Evolutionary conservation across 2,329 filamentous ascomycete species (phyloP).

Genomic region (Trichoderma sp.): DNA sequence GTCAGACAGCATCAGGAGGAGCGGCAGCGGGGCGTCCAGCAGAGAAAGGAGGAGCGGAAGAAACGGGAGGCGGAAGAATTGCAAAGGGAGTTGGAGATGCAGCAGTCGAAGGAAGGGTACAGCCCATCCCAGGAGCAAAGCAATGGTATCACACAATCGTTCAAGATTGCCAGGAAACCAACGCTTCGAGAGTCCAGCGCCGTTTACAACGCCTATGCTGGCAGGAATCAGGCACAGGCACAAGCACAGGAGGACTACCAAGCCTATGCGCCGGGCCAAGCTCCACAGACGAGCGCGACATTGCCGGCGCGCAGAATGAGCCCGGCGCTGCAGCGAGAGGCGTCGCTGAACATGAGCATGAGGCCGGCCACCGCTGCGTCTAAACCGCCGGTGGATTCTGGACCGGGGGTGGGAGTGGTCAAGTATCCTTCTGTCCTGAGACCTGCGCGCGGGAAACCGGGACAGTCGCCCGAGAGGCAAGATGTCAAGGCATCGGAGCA

Average conservation of each 20-base stretch:
- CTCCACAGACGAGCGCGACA: neutral
- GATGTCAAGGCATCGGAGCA: neutral
- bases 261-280: conserved; percentile 26
- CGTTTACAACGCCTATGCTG: neutral
- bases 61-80: conserved; percentile 6
- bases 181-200: conserved; percentile 15
- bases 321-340: conserved; percentile 14
- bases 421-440: conserved; percentile 28
- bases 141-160: neutral
- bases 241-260: conserved; percentile 22
- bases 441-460: conserved; percentile 27
- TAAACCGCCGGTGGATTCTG: neutral
- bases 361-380: neutral
- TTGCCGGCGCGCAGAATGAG: conserved; percentile 30
- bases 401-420: conserved; percentile 15
- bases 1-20: conserved; percentile 10
- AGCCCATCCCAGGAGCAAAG: neutral
- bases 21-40: conserved; percentile 4
- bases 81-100: neutral
- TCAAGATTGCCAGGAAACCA: conserved; percentile 29
- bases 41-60: conserved; percentile 5
- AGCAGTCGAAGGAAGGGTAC: neutral
- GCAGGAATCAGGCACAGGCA: neutral
- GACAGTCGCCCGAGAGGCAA: neutral
- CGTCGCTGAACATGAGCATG: conserved; percentile 15